Evolutionary conservation across 768 basidiomycete genomes (phyloP).

Genomic region (Lentinula guzmanii): DNA sequence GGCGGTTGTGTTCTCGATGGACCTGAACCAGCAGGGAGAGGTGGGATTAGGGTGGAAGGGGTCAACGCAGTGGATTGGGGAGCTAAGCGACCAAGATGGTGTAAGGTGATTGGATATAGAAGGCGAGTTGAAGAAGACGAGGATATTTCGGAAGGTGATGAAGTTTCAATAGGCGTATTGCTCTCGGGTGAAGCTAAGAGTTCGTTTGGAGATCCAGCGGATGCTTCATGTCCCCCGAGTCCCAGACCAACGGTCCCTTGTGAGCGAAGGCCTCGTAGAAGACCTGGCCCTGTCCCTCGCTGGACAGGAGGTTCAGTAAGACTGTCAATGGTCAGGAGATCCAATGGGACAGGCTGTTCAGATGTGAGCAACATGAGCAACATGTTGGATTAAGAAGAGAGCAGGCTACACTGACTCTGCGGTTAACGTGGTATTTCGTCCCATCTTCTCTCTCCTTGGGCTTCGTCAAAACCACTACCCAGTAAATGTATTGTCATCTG

Average conservation of each 20-base stretch:
- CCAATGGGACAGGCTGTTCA: constrained; percentile 83
- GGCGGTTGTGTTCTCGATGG: constrained; percentile 83
- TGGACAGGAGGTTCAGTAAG: constrained; percentile 78
- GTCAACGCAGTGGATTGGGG: neutral
- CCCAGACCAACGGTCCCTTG: neutral
- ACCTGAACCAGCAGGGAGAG: constrained; percentile 82
- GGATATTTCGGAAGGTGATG: constrained; percentile 3
- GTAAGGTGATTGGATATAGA: constrained; percentile 83
- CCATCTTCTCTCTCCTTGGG: constrained; percentile 71
- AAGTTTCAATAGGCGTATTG: constrained; percentile 1
- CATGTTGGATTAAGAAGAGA: neutral
- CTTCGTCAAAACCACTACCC: constrained; percentile 85
- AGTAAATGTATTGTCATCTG: constrained; percentile 9
- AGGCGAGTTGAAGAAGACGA: constrained; percentile 54
- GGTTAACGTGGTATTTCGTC: constrained; percentile 74
- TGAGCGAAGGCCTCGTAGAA: constrained; percentile 57
- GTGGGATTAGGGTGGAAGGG: constrained; percentile 34
- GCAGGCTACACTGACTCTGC: constrained; percentile 48
- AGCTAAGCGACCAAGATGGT: constrained; percentile 70
- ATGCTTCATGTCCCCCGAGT: neutral
- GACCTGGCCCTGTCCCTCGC: constrained; percentile 48
- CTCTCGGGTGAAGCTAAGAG: neutral
- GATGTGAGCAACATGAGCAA: neutral
- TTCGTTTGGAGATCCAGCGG: neutral
- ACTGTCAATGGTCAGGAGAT: constrained; percentile 78